Evolutionary conservation across 345 rosid species (phyloP).

Genomic region (Gossypium bickii): DNA sequence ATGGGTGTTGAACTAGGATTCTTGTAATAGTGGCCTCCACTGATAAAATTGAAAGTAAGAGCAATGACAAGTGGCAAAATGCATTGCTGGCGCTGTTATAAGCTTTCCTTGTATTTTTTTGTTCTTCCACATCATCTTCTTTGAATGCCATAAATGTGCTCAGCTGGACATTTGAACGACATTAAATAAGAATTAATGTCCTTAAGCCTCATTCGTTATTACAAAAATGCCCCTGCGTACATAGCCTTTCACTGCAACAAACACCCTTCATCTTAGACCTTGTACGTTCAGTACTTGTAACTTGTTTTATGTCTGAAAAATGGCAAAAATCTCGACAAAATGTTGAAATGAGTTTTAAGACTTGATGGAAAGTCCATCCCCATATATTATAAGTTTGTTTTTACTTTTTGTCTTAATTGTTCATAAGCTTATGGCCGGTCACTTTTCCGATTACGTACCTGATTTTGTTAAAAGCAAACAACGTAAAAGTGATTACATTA

Average conservation of each 20-base stretch:
- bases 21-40: neutral
- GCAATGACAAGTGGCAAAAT: conserved; percentile 1
- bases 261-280: neutral
- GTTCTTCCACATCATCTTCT: neutral
- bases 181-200: conserved; percentile 1
- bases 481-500: too few relatives aligned
- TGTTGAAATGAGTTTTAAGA: neutral
- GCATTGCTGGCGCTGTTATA: neutral
- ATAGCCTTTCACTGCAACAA: neutral
- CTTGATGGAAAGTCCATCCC: neutral
- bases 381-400: neutral
- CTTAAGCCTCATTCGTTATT: neutral
- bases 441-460: neutral
- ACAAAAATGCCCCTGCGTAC: neutral
- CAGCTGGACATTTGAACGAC: neutral
- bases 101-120: conserved; percentile 5
- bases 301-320: neutral
- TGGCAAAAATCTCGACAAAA: neutral
- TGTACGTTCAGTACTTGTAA: neutral
- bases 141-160: neutral
- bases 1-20: neutral
- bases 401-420: neutral
- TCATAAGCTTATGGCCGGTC: neutral
- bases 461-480: neutral
- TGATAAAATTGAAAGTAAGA: neutral